Conservation (phyloP, 257 asterid genomes). For the Nyctanthes arbortristis region DNA sequence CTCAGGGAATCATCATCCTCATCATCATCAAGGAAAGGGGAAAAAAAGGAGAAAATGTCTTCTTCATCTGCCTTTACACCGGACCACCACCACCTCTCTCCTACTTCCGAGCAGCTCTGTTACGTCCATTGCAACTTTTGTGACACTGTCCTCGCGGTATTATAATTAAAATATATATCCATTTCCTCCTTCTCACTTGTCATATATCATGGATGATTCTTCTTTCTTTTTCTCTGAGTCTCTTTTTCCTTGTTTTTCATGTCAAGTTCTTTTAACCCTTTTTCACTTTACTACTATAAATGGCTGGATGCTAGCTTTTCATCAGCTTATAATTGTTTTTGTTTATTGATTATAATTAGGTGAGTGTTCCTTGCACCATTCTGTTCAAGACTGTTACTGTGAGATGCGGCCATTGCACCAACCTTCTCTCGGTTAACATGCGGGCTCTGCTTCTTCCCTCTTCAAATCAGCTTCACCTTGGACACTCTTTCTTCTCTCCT, state of each 20-base stretch:
- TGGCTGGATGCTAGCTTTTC: not conserved
- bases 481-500: slow-evolving; percentile 83
- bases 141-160: slow-evolving; percentile 94
- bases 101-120: slow-evolving; percentile 84
- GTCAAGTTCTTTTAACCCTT: not conserved
- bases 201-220: not conserved
- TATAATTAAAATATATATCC: not conserved
- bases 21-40: not conserved
- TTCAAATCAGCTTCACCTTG: slow-evolving; percentile 80
- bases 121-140: slow-evolving; percentile 94
- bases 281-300: not conserved
- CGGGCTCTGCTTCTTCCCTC: slow-evolving; percentile 77
- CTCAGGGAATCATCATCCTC: slow-evolving; percentile 35
- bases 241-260: not conserved
- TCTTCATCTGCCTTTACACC: slow-evolving; percentile 82
- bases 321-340: not conserved
- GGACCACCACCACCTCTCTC: slow-evolving; percentile 70
- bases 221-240: not conserved
- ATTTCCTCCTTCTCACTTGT: not conserved
- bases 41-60: slow-evolving; percentile 47
- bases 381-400: slow-evolving; percentile 96
- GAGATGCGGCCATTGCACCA: slow-evolving; percentile 97
- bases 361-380: slow-evolving; percentile 93
- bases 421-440: slow-evolving; percentile 92
- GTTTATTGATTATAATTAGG: slow-evolving; percentile 35